phyloP scores from a whole-genome alignment of 2,329 filamentous ascomycete genomes.

The Westerdykella aurantiaca region DNA sequence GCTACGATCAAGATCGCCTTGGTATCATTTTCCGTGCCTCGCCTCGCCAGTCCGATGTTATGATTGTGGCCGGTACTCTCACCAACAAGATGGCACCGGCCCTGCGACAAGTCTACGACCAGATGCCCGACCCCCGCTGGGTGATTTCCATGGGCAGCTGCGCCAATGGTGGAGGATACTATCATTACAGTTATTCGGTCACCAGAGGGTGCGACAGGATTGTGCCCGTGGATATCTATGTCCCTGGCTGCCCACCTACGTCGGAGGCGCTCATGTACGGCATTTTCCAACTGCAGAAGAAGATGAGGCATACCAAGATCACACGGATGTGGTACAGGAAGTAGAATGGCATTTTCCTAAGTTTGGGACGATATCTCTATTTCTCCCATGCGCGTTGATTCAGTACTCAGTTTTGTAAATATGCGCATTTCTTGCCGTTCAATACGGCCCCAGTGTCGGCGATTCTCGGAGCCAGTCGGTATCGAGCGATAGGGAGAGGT shows the following conservation, averaged over 20 bases:
- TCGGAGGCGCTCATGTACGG: slow-evolving; percentile 53
- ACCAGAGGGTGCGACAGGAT: slow-evolving; percentile 72
- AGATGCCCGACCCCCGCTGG: slow-evolving; percentile 91
- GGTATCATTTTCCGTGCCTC: slow-evolving; percentile 91
- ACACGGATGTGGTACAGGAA: slow-evolving; percentile 56
- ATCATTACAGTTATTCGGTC: slow-evolving; percentile 79
- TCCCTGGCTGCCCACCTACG: slow-evolving; percentile 63
- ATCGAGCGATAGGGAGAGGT: too few relatives aligned
- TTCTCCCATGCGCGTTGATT: too few relatives aligned
- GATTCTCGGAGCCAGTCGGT: too few relatives aligned
- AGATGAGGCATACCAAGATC: slow-evolving; percentile 60
- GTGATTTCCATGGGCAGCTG: slow-evolving; percentile 81
- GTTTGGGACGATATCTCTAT: too few relatives aligned
- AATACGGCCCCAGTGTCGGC: too few relatives aligned
- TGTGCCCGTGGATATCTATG: slow-evolving; percentile 78
- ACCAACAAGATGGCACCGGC: slow-evolving; percentile 97
- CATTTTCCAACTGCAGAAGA: slow-evolving; percentile 72
- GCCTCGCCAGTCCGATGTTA: slow-evolving; percentile 83
- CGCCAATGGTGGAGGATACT: slow-evolving; percentile 79
- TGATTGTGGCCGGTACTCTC: slow-evolving; percentile 89
- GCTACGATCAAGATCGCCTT: slow-evolving; percentile 84
- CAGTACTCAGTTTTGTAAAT: too few relatives aligned
- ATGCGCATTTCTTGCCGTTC: too few relatives aligned
- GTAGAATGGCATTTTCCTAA: slow-evolving; percentile 25
- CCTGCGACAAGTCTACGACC: slow-evolving; percentile 84